Conservation (phyloP, 768 basidiomycete species). For the Porphyrellus cyaneotinctus region DNA sequence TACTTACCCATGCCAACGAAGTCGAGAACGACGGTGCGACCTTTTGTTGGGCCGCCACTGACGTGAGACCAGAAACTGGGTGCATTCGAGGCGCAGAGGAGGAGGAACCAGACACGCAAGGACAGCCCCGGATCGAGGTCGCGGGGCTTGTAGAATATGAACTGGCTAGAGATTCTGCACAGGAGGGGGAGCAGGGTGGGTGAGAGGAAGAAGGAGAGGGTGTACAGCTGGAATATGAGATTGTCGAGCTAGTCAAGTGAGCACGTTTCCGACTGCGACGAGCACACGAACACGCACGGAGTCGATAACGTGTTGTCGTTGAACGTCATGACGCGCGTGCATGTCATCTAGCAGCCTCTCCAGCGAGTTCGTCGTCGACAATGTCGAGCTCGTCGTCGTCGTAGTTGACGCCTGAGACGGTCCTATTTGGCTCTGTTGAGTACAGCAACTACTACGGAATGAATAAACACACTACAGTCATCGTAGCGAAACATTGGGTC, state of each 20-base stretch:
- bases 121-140: constrained; percentile 62
- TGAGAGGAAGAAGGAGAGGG: constrained; percentile 73
- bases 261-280: constrained; percentile 4
- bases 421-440: constrained; percentile 32
- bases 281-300: constrained; percentile 43
- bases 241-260: constrained; percentile 53
- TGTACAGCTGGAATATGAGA: constrained; percentile 68
- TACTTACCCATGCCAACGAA: constrained; percentile 73
- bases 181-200: constrained; percentile 47
- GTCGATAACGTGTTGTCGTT: constrained; percentile 66
- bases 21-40: constrained; percentile 66
- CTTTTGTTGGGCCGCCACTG: constrained; percentile 47
- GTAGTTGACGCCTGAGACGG: background rate
- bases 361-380: constrained; percentile 5
- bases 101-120: constrained; percentile 62
- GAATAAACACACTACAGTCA: constrained; percentile 9
- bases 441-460: no score
- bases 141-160: constrained; percentile 62
- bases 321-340: constrained; percentile 60
- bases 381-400: background rate
- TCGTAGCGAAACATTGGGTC: constrained; percentile 5
- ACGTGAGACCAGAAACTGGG: constrained; percentile 62
- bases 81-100: constrained; percentile 55
- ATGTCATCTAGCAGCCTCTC: constrained; percentile 42
- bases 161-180: constrained; percentile 53